Evolutionary conservation across 208 protist genomes (phyloP).

Genomic region (Leishmania aethiopica): DNA sequence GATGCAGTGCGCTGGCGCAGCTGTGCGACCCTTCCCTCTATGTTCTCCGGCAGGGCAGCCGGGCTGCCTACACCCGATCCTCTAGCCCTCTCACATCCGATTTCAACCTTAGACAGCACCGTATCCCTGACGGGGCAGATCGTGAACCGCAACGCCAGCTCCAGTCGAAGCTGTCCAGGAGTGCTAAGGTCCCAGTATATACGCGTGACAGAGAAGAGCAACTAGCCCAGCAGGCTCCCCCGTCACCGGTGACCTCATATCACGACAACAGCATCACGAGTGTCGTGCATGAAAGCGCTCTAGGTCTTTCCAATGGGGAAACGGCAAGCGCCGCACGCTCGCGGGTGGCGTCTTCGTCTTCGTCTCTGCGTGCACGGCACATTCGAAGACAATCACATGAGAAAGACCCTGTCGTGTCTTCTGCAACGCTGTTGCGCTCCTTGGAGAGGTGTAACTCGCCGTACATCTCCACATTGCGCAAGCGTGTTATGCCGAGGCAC

Average conservation of each 20-base stretch:
- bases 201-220: neutral
- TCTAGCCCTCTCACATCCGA: neutral
- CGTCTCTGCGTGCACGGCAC: neutral
- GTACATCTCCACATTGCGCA: constrained; percentile 17
- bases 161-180: neutral
- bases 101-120: neutral
- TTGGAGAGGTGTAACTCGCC: constrained; percentile 13
- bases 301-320: too few relatives aligned
- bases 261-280: neutral
- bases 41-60: neutral
- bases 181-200: neutral
- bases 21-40: neutral
- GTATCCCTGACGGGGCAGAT: neutral
- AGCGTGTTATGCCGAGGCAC: constrained; percentile 20
- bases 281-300: neutral
- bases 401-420: constrained; percentile 1
- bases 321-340: neutral
- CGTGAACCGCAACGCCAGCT: neutral
- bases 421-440: constrained; percentile 1
- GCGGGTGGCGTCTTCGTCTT: neutral
- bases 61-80: neutral
- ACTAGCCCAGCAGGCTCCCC: neutral
- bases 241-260: neutral
- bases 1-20: neutral
- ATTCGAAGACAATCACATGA: neutral